phyloP scores from a whole-genome alignment of 2,329 filamentous ascomycete species.

The Plectosphaerella plurivora region DNA sequence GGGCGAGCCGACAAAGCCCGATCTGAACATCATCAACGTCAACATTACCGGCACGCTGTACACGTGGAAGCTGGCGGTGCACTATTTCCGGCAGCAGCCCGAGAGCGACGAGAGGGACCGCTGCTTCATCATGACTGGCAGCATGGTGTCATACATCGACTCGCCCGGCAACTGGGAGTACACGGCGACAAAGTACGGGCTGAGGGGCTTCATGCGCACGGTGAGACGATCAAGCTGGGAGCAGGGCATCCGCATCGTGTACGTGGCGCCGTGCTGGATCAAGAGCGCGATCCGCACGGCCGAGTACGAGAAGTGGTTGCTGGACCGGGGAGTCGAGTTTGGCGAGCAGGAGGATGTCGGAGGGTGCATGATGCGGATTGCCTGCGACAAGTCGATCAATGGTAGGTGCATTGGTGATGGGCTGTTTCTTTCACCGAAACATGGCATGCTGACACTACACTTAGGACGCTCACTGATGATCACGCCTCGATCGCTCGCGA shows the following conservation, averaged over 20 bases:
- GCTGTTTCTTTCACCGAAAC: neutral
- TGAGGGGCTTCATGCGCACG: constrained; percentile 37
- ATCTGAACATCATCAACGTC: constrained; percentile 35
- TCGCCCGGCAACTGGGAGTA: constrained; percentile 35
- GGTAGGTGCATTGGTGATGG: constrained; percentile 12
- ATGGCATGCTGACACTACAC: neutral
- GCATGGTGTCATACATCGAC: constrained; percentile 43
- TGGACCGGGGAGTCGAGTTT: constrained; percentile 33
- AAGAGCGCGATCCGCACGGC: constrained; percentile 28
- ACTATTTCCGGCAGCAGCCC: constrained; percentile 39
- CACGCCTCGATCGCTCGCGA: constrained; percentile 27
- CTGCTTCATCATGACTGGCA: constrained; percentile 44
- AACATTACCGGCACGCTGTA: constrained; percentile 37
- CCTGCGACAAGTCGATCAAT: constrained; percentile 23
- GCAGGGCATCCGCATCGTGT: constrained; percentile 40
- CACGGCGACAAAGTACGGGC: constrained; percentile 37
- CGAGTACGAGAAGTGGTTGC: constrained; percentile 34
- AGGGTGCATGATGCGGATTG: constrained; percentile 26
- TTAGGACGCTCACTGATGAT: constrained; percentile 34
- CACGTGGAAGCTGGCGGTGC: constrained; percentile 40
- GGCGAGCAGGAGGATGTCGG: constrained; percentile 26
- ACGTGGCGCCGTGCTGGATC: constrained; percentile 39
- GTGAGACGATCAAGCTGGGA: constrained; percentile 30
- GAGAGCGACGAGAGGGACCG: constrained; percentile 32
- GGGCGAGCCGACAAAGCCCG: constrained; percentile 27